A percentile compares a stretch with the other conserved stretches of the same genome.
Conservation (phyloP, 2,329 filamentous ascomycete genomes). For the Verticillium zaregamsianum region DNA sequence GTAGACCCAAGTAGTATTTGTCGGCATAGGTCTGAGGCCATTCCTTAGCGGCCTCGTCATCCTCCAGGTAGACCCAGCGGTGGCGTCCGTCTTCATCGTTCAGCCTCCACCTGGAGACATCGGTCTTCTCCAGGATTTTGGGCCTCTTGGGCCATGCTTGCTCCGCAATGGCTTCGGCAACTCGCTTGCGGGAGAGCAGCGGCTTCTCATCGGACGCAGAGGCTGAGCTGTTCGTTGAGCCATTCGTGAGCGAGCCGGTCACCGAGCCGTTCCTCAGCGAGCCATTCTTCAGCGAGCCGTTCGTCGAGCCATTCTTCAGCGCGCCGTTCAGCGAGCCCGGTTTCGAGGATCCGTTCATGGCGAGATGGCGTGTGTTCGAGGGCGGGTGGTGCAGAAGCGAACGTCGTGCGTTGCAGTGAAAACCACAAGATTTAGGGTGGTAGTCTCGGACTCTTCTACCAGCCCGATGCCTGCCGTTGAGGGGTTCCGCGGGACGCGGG, state of each 20-base stretch:
- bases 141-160: constrained; percentile 39
- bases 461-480: neutral
- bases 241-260: neutral
- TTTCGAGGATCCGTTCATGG: neutral
- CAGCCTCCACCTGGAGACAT: constrained; percentile 79
- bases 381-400: neutral
- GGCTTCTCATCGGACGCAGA: neutral
- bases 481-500: neutral
- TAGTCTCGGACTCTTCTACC: neutral
- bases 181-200: constrained; percentile 36
- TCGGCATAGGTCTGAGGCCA: constrained; percentile 92
- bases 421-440: neutral
- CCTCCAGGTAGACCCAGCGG: constrained; percentile 88
- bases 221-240: neutral
- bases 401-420: neutral
- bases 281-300: neutral
- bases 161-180: constrained; percentile 29
- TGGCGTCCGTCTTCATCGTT: constrained; percentile 79
- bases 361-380: neutral
- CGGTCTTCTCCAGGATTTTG: constrained; percentile 58
- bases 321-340: neutral
- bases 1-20: constrained; percentile 79
- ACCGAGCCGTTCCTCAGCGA: neutral
- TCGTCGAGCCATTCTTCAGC: neutral
- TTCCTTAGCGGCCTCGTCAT: constrained; percentile 62